phyloP scores from a whole-genome alignment of 805 yeast genomes.

The Yarrowia hollandica region DNA sequence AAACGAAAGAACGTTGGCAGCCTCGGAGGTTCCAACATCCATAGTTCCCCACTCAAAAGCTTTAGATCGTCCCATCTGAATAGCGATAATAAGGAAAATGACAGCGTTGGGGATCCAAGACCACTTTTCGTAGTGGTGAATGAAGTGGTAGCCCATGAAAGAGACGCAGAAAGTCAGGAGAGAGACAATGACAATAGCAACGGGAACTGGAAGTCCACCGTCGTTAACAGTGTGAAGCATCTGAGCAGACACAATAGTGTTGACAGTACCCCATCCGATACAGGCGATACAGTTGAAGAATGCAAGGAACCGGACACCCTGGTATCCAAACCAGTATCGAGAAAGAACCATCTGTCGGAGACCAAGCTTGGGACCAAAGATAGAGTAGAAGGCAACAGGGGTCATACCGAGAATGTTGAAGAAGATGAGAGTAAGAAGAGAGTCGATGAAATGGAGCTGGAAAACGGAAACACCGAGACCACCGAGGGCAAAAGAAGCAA shows the following conservation, averaged over 20 bases:
- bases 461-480: constrained; percentile 64
- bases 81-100: constrained; percentile 75
- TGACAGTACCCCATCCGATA: constrained; percentile 95
- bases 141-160: constrained; percentile 79
- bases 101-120: constrained; percentile 82
- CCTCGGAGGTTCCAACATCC: constrained; percentile 63
- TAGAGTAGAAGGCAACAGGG: constrained; percentile 80
- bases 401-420: constrained; percentile 70
- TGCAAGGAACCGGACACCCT: constrained; percentile 73
- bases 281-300: constrained; percentile 78
- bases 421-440: constrained; percentile 64
- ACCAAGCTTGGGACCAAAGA: constrained; percentile 81
- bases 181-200: constrained; percentile 76
- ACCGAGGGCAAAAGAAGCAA: constrained; percentile 81
- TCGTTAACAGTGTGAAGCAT: constrained; percentile 72
- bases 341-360: constrained; percentile 85
- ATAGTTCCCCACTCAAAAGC: constrained; percentile 58
- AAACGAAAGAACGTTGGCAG: constrained; percentile 74
- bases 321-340: constrained; percentile 73
- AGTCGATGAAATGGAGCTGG: constrained; percentile 71
- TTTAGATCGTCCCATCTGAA: constrained; percentile 66
- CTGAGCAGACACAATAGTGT: constrained; percentile 87
- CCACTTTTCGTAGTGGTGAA: constrained; percentile 80
- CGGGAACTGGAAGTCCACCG: constrained; percentile 78
- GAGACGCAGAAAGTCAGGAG: constrained; percentile 67